phyloP scores from a whole-genome alignment of 2,329 filamentous ascomycete species.

The Fusarium decemcellulare region DNA sequence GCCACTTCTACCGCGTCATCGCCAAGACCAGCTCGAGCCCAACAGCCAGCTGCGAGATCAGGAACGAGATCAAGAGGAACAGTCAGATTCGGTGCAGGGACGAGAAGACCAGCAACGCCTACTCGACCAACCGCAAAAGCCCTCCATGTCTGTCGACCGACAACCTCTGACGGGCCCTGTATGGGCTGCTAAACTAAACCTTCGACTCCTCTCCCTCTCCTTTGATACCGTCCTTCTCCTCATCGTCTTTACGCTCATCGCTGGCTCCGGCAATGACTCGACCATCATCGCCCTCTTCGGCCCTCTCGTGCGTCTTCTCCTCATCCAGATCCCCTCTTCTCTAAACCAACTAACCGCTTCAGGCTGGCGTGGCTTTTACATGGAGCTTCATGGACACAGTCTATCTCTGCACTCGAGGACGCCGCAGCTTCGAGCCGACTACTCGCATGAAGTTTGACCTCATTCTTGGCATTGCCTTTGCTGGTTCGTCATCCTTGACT shows the following conservation, averaged over 20 bases:
- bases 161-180: background rate
- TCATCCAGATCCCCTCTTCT: too few species aligned
- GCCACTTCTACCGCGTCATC: background rate
- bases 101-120: background rate
- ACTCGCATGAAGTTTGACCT: constrained; percentile 11
- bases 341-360: background rate
- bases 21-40: background rate
- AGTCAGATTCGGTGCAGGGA: background rate
- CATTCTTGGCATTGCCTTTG: constrained; percentile 1
- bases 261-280: background rate
- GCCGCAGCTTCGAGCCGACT: constrained; percentile 3
- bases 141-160: background rate
- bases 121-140: background rate
- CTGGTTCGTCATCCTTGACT: background rate
- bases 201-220: constrained; percentile 32
- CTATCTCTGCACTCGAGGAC: constrained; percentile 15
- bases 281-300: constrained; percentile 16
- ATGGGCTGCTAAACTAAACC: constrained; percentile 25
- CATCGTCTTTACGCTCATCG: constrained; percentile 8
- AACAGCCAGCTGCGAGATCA: too few species aligned
- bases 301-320: constrained; percentile 10
- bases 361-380: constrained; percentile 16
- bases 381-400: constrained; percentile 18
- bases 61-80: background rate
- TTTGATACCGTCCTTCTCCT: constrained; percentile 22